Percentiles rank a stretch among this genome's conserved stretches.
Evolutionary conservation across 441 rosid genomes (phyloP).

Genomic region (Biscutella laevigata): DNA sequence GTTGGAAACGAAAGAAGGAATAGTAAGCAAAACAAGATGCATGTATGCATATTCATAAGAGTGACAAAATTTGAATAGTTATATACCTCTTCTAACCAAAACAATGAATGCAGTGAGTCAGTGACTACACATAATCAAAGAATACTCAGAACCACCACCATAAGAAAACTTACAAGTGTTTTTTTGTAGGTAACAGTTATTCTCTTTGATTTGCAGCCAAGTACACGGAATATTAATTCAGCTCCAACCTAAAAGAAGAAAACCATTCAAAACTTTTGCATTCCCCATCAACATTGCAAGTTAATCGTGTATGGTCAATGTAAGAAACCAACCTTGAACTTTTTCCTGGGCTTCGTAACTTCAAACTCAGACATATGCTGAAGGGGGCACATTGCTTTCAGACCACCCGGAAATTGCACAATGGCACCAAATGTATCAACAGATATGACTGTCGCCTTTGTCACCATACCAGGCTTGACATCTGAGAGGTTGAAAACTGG

Average conservation of each 20-base stretch:
- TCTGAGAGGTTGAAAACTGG: conserved; percentile 87
- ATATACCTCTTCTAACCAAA: conserved; percentile 6
- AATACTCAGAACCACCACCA: conserved; percentile 15
- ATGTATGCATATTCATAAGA: neutral
- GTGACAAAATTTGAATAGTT: neutral
- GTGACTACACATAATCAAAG: conserved; percentile 8
- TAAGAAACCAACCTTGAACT: conserved; percentile 60
- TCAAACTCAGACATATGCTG: conserved; percentile 96
- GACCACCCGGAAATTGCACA: conserved; percentile 93
- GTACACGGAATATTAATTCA: conserved; percentile 83
- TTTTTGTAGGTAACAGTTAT: conserved; percentile 94
- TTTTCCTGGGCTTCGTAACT: conserved; percentile 76
- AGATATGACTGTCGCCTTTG: conserved; percentile 64
- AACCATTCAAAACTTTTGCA: conserved; percentile 8
- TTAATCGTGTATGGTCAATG: conserved; percentile 1
- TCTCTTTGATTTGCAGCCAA: conserved; percentile 97
- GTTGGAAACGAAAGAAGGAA: neutral
- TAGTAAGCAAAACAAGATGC: conserved; percentile 1
- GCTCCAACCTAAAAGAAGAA: conserved; percentile 65
- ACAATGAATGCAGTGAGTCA: neutral
- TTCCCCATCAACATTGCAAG: conserved; percentile 7
- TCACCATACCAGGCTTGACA: conserved; percentile 96
- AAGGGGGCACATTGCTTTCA: conserved; percentile 97
- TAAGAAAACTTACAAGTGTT: conserved; percentile 65
- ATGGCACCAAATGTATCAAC: conserved; percentile 90